Conservation (phyloP, 805 yeast genomes). For the Kuraishia hungarica region DNA sequence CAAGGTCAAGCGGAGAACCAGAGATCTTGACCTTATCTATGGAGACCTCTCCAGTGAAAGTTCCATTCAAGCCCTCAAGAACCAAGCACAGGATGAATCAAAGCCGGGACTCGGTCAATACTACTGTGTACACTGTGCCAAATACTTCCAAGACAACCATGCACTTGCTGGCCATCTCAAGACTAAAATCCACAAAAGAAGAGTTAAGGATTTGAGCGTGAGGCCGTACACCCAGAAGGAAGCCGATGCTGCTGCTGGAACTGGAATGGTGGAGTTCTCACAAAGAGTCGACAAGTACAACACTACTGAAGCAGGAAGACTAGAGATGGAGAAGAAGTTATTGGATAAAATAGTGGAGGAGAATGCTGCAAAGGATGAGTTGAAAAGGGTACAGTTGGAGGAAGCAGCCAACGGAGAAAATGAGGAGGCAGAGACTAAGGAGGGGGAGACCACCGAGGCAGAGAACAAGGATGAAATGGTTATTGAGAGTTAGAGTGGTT, state of each 20-base stretch:
- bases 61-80: slow-evolving; percentile 55
- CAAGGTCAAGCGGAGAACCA: slow-evolving; percentile 82
- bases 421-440: too few species aligned
- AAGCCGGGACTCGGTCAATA: slow-evolving; percentile 93
- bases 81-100: slow-evolving; percentile 83
- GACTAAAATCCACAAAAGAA: slow-evolving; percentile 77
- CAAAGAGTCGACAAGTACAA: slow-evolving; percentile 52
- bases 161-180: slow-evolving; percentile 68
- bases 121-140: slow-evolving; percentile 92
- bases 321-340: slow-evolving; percentile 29
- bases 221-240: slow-evolving; percentile 86
- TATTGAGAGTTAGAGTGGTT: neutral
- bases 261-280: slow-evolving; percentile 59
- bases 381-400: slow-evolving; percentile 17
- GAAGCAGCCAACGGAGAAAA: too few species aligned
- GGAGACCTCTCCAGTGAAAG: slow-evolving; percentile 62
- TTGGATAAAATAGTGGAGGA: slow-evolving; percentile 18
- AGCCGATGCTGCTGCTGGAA: slow-evolving; percentile 86
- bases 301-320: slow-evolving; percentile 37
- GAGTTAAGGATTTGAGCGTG: slow-evolving; percentile 65
- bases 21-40: slow-evolving; percentile 77
- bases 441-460: too few species aligned
- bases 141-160: slow-evolving; percentile 72
- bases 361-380: slow-evolving; percentile 22
- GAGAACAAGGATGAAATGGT: neutral